Conservation (phyloP, 768 basidiomycete genomes). For the Austroboletus eburneus region DNA sequence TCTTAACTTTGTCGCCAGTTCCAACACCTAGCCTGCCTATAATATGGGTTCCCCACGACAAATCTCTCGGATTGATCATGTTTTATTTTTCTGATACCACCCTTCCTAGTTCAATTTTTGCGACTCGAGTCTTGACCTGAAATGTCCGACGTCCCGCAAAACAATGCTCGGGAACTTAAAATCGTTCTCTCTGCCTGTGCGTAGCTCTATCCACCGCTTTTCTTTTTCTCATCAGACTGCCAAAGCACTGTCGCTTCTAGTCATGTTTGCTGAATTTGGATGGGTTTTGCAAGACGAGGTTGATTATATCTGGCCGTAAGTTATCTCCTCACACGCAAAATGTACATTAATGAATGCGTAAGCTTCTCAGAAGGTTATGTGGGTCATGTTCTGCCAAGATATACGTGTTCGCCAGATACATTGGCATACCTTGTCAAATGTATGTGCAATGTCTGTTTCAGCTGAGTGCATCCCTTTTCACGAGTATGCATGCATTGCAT, state of each 20-base stretch:
- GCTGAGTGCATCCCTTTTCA: background rate
- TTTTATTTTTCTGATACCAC: too few species aligned
- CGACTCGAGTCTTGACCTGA: too few species aligned
- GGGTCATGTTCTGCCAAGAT: slow-evolving; percentile 5
- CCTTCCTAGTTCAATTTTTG: too few species aligned
- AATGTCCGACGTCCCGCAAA: too few species aligned
- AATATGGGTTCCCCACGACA: too few species aligned
- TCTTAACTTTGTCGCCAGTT: too few species aligned
- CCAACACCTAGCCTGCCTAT: too few species aligned
- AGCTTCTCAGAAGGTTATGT: slow-evolving; percentile 4
- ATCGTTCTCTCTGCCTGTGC: too few species aligned
- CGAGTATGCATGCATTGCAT: background rate
- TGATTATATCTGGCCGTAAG: background rate
- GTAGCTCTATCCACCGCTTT: too few species aligned
- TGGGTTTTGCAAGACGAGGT: background rate
- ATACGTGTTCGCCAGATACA: slow-evolving; percentile 15
- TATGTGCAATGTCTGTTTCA: slow-evolving; percentile 2
- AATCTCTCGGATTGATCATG: too few species aligned
- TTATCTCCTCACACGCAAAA: background rate
- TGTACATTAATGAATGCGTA: background rate
- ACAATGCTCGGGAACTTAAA: too few species aligned
- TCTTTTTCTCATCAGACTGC: too few species aligned
- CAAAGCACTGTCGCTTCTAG: background rate
- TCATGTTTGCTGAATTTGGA: background rate
- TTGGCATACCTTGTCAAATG: slow-evolving; percentile 18